These are phyloP conservation scores for Forsythia viridissima DNA, from an alignment of 257 asterid genomes.

Conservation along the genomic window DNA sequence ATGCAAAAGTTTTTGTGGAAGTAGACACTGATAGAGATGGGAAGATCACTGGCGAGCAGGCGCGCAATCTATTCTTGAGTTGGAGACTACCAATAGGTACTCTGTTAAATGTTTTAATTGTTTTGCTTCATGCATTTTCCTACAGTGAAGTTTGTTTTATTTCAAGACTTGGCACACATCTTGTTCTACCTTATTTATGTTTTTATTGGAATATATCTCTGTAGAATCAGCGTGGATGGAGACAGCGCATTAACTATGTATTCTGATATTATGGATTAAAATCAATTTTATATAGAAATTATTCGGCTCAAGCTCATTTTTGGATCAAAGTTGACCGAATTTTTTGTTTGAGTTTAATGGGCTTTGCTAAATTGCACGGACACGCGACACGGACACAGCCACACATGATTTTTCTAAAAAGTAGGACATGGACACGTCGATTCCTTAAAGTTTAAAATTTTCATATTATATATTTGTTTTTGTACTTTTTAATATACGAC, in stretches of 20 bases:
- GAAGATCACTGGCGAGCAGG: conserved; percentile 86
- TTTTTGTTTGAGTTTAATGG: too few species aligned
- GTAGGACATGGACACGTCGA: too few species aligned
- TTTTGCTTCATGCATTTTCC: conserved; percentile 1
- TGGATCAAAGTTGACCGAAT: background rate
- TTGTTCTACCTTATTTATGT: conserved; percentile 1
- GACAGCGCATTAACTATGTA: background rate
- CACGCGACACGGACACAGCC: too few species aligned
- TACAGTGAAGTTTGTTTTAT: background rate
- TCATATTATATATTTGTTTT: too few species aligned
- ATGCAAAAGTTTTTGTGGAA: conserved; percentile 85
- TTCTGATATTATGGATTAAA: background rate
- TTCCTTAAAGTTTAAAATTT: too few species aligned
- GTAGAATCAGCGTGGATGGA: conserved; percentile 6
- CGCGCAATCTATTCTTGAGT: conserved; percentile 86
- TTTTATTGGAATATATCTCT: conserved; percentile 18
- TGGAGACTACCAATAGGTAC: conserved; percentile 97
- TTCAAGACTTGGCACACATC: background rate
- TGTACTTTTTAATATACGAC: too few species aligned
- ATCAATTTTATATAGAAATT: conserved; percentile 5
- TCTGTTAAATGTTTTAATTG: background rate
- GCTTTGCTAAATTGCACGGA: too few species aligned
- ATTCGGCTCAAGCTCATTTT: background rate
- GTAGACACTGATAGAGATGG: conserved; percentile 92
- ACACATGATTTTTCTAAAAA: too few species aligned